Conservation (phyloP, 129 eudicot species). For the Helichrysum umbraculigerum region DNA sequence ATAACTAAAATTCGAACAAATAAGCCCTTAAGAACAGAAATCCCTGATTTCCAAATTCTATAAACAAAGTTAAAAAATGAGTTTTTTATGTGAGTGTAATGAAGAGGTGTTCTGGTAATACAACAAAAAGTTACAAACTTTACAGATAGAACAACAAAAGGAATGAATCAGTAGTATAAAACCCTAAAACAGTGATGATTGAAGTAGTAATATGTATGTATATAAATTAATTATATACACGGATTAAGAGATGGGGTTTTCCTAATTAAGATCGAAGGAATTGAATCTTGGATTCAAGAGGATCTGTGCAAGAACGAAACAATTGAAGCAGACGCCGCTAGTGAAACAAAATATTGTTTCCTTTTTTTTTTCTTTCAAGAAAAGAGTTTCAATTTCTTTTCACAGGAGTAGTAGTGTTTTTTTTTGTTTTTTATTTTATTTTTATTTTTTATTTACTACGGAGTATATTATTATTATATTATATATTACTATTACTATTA, state of each 20-base stretch:
- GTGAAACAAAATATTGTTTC: no score
- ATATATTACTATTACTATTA: no score
- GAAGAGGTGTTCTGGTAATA: not conserved
- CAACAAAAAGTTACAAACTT: not conserved
- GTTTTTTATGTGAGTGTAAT: not conserved
- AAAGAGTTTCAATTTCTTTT: not conserved
- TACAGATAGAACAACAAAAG: not conserved
- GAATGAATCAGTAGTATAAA: not conserved
- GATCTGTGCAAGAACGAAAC: not conserved
- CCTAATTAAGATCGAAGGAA: not conserved
- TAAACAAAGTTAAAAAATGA: conserved; percentile 5
- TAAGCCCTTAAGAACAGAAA: not conserved
- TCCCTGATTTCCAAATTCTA: conserved; percentile 16
- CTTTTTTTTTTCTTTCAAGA: not conserved
- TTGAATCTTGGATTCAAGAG: not conserved
- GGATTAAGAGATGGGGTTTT: not conserved
- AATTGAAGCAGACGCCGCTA: not conserved
- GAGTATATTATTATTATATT: no score
- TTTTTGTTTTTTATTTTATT: no score
- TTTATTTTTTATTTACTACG: no score
- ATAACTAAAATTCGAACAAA: conserved; percentile 31
- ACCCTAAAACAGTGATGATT: not conserved
- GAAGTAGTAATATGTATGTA: not conserved
- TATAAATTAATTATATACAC: not conserved
- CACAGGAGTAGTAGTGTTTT: not conserved